A percentile compares a stretch with the other conserved stretches of the same genome.
Evolutionary conservation across 305 asterid species (phyloP).

Genomic region (Ajuga reptans): DNA sequence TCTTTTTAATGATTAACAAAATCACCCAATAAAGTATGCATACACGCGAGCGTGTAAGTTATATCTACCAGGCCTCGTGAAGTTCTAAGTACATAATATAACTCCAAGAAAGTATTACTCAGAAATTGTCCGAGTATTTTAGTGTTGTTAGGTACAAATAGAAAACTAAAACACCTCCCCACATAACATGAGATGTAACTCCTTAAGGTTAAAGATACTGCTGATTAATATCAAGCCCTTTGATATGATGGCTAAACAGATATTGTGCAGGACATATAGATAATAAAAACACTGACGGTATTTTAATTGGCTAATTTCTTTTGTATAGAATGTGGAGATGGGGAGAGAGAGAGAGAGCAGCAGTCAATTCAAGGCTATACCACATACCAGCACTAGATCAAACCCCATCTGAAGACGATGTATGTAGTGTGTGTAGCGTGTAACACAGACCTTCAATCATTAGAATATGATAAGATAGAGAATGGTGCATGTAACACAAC

Average conservation of each 20-base stretch:
- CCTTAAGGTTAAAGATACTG: not conserved
- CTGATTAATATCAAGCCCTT: not conserved
- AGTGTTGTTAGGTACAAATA: not conserved
- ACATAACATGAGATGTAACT: not conserved
- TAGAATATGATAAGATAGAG: not conserved
- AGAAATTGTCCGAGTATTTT: not conserved
- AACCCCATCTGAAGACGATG: conserved; percentile 84
- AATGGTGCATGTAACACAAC: conserved; percentile 9
- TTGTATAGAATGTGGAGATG: not conserved
- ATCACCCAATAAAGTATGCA: conserved; percentile 2
- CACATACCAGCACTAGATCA: conserved; percentile 77
- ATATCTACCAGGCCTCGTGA: not conserved
- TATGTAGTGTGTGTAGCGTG: conserved; percentile 58
- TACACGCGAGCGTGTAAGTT: not conserved
- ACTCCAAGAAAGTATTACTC: not conserved
- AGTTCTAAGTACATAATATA: not conserved
- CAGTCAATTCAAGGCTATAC: conserved; percentile 11
- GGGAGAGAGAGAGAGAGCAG: not conserved
- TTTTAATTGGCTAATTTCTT: not conserved
- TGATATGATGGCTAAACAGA: not conserved
- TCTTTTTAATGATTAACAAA: not conserved
- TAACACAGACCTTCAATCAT: conserved; percentile 21
- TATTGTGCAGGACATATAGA: not conserved
- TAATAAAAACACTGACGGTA: not conserved
- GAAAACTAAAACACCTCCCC: not conserved